Base-by-base conservation (phyloP, 768 basidiomycete genomes). In the Hirschioporus abietinus region DNA sequence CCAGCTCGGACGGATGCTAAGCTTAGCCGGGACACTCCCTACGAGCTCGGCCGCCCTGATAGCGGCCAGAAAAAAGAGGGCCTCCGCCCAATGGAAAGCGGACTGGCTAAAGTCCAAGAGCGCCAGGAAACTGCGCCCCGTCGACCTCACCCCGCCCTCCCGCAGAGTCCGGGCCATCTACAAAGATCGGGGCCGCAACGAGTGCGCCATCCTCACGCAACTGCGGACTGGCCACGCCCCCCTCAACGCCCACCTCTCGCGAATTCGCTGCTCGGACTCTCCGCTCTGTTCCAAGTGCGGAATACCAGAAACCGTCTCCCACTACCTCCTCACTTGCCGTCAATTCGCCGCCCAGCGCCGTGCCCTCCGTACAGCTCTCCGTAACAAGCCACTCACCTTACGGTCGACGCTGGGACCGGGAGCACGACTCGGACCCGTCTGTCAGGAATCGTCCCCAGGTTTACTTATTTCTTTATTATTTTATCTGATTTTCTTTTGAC, bases 301-400 rank as follows among this genome's bases (percentile, higher is more conserved):
- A 0, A 34, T 20, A 1, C 34, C 60, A 8, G 79, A 80, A 64
- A 76, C 75, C 10, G 68, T 76, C 0, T 35, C 63, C 0, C 78
- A 79, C 65, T 78, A 64, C 65, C 67, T 79, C 2, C 63, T 74
- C 27, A 18, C 69, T 7, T 80, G 78, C 73, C 67, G 35, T 7
- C 7, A 7, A 15, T 36, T 7, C 35, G 15, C 35, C 35, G 7
- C 7, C 15, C 35, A 7, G 7, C 35, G 35, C 7, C 35, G 15
- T 7, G 35, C 7, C 35, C 35, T 36, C 35, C 35, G 35, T 7
- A 7, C 7, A 36, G 7, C 35, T 15, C 35, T 36, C 7, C 7
- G 15, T 7, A 36, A 36, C 35, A 36, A 36, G 15, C 35, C 35
- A 7, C 15, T 36, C 7, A 36, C 35, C 15, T 36, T 36, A 36